Evolutionary conservation across 2,329 filamentous ascomycete species (phyloP).

Genomic region (Clathrospora elynae): DNA sequence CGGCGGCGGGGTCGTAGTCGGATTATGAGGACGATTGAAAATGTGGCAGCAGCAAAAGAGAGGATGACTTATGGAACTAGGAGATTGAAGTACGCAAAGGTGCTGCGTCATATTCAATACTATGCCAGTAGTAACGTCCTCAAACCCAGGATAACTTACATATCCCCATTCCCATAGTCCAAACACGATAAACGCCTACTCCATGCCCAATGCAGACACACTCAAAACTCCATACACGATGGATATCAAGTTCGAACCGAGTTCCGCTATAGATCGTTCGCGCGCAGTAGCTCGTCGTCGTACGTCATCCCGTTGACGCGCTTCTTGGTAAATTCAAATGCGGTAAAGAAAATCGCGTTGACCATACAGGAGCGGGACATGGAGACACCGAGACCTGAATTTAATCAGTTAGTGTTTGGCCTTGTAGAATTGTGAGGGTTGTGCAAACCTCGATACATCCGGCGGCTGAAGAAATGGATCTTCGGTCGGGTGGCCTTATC

Average conservation of each 20-base stretch:
- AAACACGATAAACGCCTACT: conserved; percentile 19
- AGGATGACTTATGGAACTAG: background rate
- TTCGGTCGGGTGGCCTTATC: conserved; percentile 64
- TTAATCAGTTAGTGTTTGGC: conserved; percentile 5
- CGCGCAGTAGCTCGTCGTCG: conserved; percentile 45
- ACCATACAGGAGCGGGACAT: conserved; percentile 82
- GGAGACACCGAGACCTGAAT: conserved; percentile 70
- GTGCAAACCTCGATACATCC: conserved; percentile 74
- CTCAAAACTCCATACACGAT: conserved; percentile 1
- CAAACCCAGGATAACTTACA: conserved; percentile 17
- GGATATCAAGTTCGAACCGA: conserved; percentile 1
- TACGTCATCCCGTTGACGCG: conserved; percentile 53
- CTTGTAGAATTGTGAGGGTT: background rate
- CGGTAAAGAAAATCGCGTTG: conserved; percentile 89
- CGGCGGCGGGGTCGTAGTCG: background rate
- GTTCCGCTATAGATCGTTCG: conserved; percentile 27
- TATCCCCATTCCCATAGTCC: conserved; percentile 11
- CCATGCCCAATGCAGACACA: conserved; percentile 34
- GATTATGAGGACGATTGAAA: background rate
- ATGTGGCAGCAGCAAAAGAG: background rate
- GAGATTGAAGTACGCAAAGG: background rate
- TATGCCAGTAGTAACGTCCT: conserved; percentile 17
- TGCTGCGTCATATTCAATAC: conserved; percentile 16
- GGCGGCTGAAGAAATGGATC: conserved; percentile 75
- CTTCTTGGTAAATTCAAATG: conserved; percentile 80